Percentiles rank a stretch among this genome's conserved stretches.
phyloP scores from a whole-genome alignment of 805 yeast genomes.

The Metschnikowia santaceciliae region DNA sequence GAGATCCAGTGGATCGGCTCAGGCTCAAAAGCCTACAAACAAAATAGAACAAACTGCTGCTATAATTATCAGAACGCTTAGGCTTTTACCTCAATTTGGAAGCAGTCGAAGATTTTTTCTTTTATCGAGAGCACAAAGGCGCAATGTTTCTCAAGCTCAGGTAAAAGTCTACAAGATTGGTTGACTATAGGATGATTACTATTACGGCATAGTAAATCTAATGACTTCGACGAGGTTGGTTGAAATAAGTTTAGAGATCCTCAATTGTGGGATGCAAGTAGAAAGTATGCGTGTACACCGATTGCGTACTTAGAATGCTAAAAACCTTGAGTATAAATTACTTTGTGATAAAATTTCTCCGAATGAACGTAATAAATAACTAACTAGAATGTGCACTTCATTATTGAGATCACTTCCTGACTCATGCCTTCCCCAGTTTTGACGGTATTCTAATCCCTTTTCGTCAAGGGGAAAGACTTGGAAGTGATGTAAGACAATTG shows the following conservation, averaged over 20 bases:
- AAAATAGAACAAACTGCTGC: background rate
- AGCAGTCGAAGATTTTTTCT: background rate
- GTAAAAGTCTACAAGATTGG: too few relatives aligned
- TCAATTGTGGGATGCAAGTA: background rate
- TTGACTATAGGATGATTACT: too few relatives aligned
- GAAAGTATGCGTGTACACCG: background rate
- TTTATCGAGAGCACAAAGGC: too few relatives aligned
- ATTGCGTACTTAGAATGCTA: background rate
- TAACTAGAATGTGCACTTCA: background rate
- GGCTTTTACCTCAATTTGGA: background rate
- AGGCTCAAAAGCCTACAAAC: background rate
- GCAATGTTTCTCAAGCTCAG: too few relatives aligned
- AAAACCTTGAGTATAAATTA: background rate
- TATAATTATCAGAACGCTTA: background rate
- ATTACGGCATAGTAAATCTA: too few relatives aligned
- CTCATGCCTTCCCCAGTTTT: background rate
- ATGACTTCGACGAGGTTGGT: too few relatives aligned
- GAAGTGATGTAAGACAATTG: conserved; percentile 14
- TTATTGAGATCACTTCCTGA: background rate
- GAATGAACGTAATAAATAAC: background rate
- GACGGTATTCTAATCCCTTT: background rate
- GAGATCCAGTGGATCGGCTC: background rate
- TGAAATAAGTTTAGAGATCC: background rate
- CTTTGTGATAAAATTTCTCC: background rate
- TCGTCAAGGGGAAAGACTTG: conserved; percentile 1